Evolutionary conservation across 1,139 yeast species (phyloP).

Genomic region (Saccharomyces hybrid): DNA sequence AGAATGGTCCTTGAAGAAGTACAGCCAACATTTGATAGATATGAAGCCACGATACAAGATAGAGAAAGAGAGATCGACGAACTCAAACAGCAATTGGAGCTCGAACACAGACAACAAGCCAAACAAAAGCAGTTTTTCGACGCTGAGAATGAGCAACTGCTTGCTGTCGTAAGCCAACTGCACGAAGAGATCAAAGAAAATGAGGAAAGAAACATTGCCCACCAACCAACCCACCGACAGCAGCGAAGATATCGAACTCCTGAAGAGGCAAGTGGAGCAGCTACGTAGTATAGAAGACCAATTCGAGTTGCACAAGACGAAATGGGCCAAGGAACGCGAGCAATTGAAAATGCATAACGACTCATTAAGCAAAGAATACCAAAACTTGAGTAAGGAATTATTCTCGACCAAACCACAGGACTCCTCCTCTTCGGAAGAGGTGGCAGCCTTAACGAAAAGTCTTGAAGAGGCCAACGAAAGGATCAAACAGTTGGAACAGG

Average conservation of each 20-base stretch:
- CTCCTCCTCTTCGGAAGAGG: slow-evolving; percentile 1
- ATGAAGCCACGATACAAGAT: slow-evolving; percentile 20
- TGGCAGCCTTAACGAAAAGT: slow-evolving; percentile 6
- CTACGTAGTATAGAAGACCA: slow-evolving; percentile 10
- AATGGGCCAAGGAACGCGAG: slow-evolving; percentile 27
- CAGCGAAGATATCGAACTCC: slow-evolving; percentile 6
- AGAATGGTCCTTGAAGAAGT: slow-evolving; percentile 29
- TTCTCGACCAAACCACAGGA: neutral
- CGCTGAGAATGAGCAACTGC: slow-evolving; percentile 28
- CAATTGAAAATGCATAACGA: slow-evolving; percentile 27
- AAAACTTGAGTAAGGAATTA: slow-evolving; percentile 16
- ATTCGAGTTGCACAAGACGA: slow-evolving; percentile 13
- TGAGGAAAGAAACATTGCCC: slow-evolving; percentile 14
- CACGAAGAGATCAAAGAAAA: slow-evolving; percentile 28
- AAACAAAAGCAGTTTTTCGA: slow-evolving; percentile 27
- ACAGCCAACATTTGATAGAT: slow-evolving; percentile 30
- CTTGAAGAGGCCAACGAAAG: slow-evolving; percentile 9
- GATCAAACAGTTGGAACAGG: slow-evolving; percentile 10
- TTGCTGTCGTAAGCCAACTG: slow-evolving; percentile 28
- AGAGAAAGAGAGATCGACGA: slow-evolving; percentile 19
- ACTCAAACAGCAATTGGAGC: slow-evolving; percentile 19
- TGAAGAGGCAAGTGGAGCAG: slow-evolving; percentile 13
- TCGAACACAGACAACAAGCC: slow-evolving; percentile 18
- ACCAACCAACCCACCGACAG: slow-evolving; percentile 1
- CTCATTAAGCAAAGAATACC: slow-evolving; percentile 25